Percentiles rank a stretch among this genome's conserved stretches.
Conservation (phyloP, 805 yeast genomes). For the Myxozyma nipponensis region DNA sequence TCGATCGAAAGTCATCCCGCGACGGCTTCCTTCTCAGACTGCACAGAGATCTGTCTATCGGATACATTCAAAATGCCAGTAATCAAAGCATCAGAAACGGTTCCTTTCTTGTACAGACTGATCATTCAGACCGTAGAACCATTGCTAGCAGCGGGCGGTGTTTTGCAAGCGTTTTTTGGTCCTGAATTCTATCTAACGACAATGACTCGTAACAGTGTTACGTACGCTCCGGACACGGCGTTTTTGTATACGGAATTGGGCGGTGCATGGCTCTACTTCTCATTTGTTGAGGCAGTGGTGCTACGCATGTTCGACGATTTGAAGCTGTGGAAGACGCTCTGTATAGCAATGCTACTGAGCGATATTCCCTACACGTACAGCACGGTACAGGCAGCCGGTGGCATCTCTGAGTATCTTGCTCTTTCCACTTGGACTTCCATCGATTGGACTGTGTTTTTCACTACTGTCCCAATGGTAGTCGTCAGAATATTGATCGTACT, state of each 20-base stretch:
- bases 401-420: too few species aligned
- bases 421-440: too few species aligned
- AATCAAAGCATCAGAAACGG: too few species aligned
- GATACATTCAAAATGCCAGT: too few species aligned
- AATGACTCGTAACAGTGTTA: not conserved
- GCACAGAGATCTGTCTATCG: too few species aligned
- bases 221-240: not conserved
- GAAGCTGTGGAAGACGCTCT: not conserved
- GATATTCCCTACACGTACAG: too few species aligned
- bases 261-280: conserved; percentile 2
- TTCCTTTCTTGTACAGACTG: not conserved
- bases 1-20: too few species aligned
- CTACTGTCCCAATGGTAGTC: too few species aligned
- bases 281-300: conserved; percentile 1
- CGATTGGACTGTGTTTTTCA: too few species aligned
- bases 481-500: too few species aligned
- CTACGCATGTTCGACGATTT: conserved; percentile 1
- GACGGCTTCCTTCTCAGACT: too few species aligned
- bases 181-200: not conserved
- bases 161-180: not conserved
- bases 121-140: not conserved
- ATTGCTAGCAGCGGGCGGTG: not conserved
- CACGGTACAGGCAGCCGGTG: too few species aligned
- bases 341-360: not conserved
- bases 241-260: not conserved